These are phyloP conservation scores for Kodamaea neixiangensis DNA, from an alignment of 805 yeast species.

Conservation along the genomic window DNA sequence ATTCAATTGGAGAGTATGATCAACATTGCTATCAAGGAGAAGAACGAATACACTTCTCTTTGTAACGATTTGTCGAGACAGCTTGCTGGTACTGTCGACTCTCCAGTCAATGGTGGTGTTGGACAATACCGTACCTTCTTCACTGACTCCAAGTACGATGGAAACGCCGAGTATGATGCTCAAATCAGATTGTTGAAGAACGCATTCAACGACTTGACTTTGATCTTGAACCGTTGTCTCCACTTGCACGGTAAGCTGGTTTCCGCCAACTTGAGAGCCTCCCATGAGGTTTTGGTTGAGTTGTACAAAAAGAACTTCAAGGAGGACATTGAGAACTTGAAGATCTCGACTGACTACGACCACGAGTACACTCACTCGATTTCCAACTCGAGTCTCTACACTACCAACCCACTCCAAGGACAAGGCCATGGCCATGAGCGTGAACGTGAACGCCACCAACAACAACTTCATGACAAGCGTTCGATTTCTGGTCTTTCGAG, in stretches of 20 bases:
- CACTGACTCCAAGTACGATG: constrained; percentile 37
- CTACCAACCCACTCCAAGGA: constrained; percentile 11
- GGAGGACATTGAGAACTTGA: constrained; percentile 55
- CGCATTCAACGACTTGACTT: constrained; percentile 69
- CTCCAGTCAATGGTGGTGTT: constrained; percentile 93
- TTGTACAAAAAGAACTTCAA: constrained; percentile 68
- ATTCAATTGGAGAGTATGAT: constrained; percentile 65
- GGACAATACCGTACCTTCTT: constrained; percentile 78
- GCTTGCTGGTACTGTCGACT: constrained; percentile 82
- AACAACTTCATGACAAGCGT: constrained; percentile 20
- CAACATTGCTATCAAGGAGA: constrained; percentile 52
- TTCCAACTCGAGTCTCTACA: constrained; percentile 2
- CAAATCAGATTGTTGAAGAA: constrained; percentile 39
- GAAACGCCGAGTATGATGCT: constrained; percentile 31
- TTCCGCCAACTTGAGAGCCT: constrained; percentile 53
- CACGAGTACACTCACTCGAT: constrained; percentile 26
- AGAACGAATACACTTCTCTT: constrained; percentile 46
- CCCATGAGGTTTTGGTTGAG: constrained; percentile 67
- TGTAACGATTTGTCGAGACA: constrained; percentile 70
- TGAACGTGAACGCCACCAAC: constrained; percentile 4
- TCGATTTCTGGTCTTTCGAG: constrained; percentile 19
- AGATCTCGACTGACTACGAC: constrained; percentile 37
- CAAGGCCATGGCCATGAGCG: constrained; percentile 4
- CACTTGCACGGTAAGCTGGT: constrained; percentile 67
- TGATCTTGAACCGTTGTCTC: constrained; percentile 65